Evolutionary conservation across 1,284 basidiomycete species (phyloP).

Genomic region (Sporisorium scitamineum): DNA sequence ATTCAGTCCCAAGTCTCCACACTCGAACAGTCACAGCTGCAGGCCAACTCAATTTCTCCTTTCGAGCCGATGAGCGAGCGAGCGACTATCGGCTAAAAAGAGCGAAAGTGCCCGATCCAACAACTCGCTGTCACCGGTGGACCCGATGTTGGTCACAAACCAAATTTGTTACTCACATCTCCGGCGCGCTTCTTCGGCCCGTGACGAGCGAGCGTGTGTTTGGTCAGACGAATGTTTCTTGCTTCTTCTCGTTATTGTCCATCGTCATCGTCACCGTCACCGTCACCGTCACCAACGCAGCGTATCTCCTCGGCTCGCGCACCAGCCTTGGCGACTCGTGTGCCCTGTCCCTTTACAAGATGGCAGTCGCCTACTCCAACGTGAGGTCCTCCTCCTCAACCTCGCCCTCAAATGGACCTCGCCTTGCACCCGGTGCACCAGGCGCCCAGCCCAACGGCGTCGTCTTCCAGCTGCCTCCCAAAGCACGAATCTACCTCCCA

Average conservation of each 20-base stretch:
- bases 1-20: background rate
- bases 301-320: background rate
- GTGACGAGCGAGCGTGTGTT: background rate
- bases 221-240: background rate
- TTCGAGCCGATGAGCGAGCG: too few relatives aligned
- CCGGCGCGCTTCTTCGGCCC: background rate
- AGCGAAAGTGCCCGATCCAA: background rate
- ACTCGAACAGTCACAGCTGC: background rate
- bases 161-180: background rate
- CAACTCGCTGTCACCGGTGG: background rate
- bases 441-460: background rate
- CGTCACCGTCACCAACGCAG: background rate
- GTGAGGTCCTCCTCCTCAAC: conserved; percentile 3
- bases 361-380: conserved; percentile 15
- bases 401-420: conserved; percentile 11
- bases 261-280: background rate
- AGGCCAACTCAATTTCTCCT: background rate
- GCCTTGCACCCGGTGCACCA: conserved; percentile 36
- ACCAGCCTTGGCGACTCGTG: background rate
- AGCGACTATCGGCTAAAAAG: conserved; percentile 1
- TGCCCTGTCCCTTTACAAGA: background rate
- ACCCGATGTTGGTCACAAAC: background rate
- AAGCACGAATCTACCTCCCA: conserved; percentile 46
- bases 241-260: background rate
- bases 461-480: conserved; percentile 42